Evolutionary conservation across 163 green algal genomes (phyloP).

Genomic region (Chlamydomonas reinhardtii): DNA sequence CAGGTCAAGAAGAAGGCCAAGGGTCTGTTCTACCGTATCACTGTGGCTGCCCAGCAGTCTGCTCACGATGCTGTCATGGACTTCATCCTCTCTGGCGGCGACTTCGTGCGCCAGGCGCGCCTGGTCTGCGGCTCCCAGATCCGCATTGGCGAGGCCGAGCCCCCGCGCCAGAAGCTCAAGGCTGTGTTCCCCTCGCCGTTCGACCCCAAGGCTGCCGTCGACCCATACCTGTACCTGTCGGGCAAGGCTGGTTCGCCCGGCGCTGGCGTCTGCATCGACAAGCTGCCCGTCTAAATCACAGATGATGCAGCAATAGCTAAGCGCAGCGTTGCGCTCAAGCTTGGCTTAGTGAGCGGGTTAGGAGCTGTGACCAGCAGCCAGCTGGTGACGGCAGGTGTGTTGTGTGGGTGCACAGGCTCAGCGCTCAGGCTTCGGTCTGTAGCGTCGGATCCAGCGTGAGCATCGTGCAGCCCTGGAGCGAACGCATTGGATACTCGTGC

Average conservation of each 20-base stretch:
- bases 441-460: too few species aligned
- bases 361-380: too few species aligned
- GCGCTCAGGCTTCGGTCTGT: too few species aligned
- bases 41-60: background rate
- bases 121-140: slow-evolving; percentile 36
- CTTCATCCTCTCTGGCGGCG: background rate
- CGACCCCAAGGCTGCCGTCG: background rate
- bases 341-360: too few species aligned
- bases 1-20: background rate
- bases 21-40: slow-evolving; percentile 37
- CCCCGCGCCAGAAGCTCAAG: background rate
- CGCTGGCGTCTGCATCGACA: background rate
- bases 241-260: background rate
- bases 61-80: slow-evolving; percentile 21
- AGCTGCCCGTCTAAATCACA: background rate
- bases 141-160: background rate
- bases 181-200: slow-evolving; percentile 10
- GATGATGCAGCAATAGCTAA: too few species aligned
- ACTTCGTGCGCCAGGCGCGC: background rate
- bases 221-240: slow-evolving; percentile 6
- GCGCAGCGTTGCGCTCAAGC: too few species aligned
- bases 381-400: too few species aligned
- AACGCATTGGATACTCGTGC: too few species aligned
- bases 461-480: too few species aligned
- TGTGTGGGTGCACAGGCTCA: too few species aligned